Evolutionary conservation across 2,329 filamentous ascomycete species (phyloP), one percentile per base, ranked within the genome.

Genomic region (Daldinia eschscholtzii): DNA sequence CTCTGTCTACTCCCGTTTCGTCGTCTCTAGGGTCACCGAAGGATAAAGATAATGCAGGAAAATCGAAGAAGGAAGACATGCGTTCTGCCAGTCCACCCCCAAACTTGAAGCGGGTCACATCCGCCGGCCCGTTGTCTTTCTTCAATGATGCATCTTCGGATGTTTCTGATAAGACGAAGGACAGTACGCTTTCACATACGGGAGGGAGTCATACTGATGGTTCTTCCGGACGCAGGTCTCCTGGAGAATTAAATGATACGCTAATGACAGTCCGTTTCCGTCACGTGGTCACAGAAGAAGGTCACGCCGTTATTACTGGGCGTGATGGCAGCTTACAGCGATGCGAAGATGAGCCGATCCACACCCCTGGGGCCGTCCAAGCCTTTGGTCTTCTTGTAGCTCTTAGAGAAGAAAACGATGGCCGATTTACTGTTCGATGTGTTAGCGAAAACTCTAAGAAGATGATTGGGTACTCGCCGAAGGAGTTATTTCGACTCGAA

Each of bases 301-400:
- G 93, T 0, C 93, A 97, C 80, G 89, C 91, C 28, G 87, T 97
- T 33, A 92, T 97, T 61, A 96, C 93, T 0, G 93, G 93, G 5
- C 86, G 91, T 62, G 89, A 93, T 60, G 91, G 89, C 1, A 88
- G 86, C 0, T 81, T 96, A 50, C 92, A 97, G 76, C 87, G 89
- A 59, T 97, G 94, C 76, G 94, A 97, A 79, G 94, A 97, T 75
- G 94, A 97, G 75, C 93, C 94, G 0, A 97, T 97, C 28, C 93
- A 95, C 72, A 91, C 93, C 0, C 94, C 94, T 0, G 93, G 93
- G 37, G 92, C 92, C 1, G 82, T 94, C 0, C 94, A 97, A 77
- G 85, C 88, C 0, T 97, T 97, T 73, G 94, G 94, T 0, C 84
- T 92, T 3, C 82, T 97, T 26, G 75, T 97, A 35, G 93, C 91